These are phyloP conservation scores for Sporisorium exsertum DNA, from an alignment of 1,284 basidiomycete species.

Conservation along the genomic window DNA sequence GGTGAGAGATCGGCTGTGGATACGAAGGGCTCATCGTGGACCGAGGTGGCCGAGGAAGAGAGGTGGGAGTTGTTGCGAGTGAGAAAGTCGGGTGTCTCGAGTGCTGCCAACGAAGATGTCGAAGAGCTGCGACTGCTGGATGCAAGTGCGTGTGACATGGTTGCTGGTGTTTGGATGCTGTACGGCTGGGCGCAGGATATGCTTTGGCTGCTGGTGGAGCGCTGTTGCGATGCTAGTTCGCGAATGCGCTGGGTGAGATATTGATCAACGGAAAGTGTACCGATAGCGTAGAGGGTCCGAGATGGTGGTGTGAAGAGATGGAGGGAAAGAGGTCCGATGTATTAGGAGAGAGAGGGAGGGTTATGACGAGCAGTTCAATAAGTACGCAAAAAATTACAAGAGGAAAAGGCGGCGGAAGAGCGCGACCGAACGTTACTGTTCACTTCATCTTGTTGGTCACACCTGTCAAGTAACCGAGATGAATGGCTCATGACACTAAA, in stretches of 20 bases:
- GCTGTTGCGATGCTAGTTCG: constrained; percentile 3
- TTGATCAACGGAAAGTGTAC: neutral
- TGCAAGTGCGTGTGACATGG: constrained; percentile 27
- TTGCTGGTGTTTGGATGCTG: neutral
- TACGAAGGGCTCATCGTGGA: constrained; percentile 28
- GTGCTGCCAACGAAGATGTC: constrained; percentile 32
- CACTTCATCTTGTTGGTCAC: no score
- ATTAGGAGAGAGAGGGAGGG: neutral
- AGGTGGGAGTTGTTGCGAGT: constrained; percentile 26
- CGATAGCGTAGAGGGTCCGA: neutral
- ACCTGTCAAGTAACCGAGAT: constrained; percentile 1
- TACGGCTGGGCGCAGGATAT: neutral
- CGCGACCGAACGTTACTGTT: no score
- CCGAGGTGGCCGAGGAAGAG: constrained; percentile 47
- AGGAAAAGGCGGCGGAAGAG: neutral
- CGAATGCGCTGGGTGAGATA: neutral
- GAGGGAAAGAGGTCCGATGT: neutral
- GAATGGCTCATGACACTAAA: no score
- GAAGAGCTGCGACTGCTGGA: constrained; percentile 45
- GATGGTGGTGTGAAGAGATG: neutral
- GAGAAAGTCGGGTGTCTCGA: constrained; percentile 35
- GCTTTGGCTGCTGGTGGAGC: neutral
- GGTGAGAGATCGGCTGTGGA: constrained; percentile 31
- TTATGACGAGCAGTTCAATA: neutral
- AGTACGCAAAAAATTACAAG: neutral